These are phyloP conservation scores for Citeromyces nyonsensis DNA, from an alignment of 805 yeast genomes.

Conservation along the genomic window DNA sequence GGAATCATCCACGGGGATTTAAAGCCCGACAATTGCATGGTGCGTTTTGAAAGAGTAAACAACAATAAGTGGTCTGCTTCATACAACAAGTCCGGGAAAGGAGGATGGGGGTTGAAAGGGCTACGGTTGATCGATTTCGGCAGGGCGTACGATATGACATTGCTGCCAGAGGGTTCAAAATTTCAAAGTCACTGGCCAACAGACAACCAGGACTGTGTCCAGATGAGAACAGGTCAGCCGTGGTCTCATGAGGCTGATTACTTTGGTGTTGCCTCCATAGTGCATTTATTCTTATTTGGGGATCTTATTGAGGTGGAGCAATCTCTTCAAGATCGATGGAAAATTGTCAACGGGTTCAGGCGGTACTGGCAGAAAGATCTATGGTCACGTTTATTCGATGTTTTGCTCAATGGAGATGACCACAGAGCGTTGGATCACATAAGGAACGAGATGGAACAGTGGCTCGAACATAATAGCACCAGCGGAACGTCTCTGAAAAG, in stretches of 20 bases:
- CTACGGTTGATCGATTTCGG: conserved; percentile 69
- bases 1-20: conserved; percentile 76
- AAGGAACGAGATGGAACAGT: too few relatives aligned
- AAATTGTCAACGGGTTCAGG: conserved; percentile 19
- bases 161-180: conserved; percentile 23
- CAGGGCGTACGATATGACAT: conserved; percentile 53
- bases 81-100: conserved; percentile 17
- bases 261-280: conserved; percentile 27
- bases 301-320: neutral
- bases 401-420: conserved; percentile 29
- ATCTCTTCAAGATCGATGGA: too few relatives aligned
- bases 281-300: neutral
- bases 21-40: conserved; percentile 78
- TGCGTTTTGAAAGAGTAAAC: conserved; percentile 24
- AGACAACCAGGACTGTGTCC: conserved; percentile 60
- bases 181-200: conserved; percentile 48
- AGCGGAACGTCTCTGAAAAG: too few relatives aligned
- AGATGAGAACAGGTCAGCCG: conserved; percentile 37
- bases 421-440: too few relatives aligned
- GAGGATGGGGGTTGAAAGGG: conserved; percentile 37
- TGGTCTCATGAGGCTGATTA: conserved; percentile 81
- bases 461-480: too few relatives aligned
- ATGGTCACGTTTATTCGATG: conserved; percentile 56
- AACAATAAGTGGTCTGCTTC: conserved; percentile 6
- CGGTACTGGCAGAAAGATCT: conserved; percentile 63